Evolutionary conservation across 2,329 filamentous ascomycete species (phyloP), one percentile per base, ranked within the genome.

Genomic region (Exutisphaerella laricina): DNA sequence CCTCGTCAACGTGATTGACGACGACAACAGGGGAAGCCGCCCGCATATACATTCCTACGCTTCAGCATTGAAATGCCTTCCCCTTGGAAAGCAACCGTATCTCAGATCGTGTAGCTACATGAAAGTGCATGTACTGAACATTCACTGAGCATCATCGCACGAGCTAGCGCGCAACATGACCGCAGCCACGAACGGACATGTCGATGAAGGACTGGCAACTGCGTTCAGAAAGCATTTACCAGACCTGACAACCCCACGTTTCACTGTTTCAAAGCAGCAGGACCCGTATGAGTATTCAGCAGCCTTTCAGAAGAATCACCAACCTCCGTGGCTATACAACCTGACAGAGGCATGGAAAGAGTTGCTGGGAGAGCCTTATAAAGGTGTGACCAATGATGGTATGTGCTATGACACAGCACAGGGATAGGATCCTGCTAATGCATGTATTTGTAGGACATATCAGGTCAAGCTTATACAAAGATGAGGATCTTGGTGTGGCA

Each of bases 381-480:
- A 76, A 56, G 84, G 84, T 17, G 69, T 88, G 14, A 87, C 84
- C 0, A 78, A 64, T 8, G 80, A 88, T 50, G 84, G 83, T 73
- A 64, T 20, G 64, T 51, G n/a, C n/a, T n/a, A n/a, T n/a, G n/a
- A n/a, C n/a, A n/a, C n/a, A n/a, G n/a, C n/a, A n/a, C n/a, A n/a
- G n/a, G n/a, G n/a, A n/a, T n/a, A n/a, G n/a, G n/a, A n/a, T n/a
- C n/a, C n/a, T n/a, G n/a, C n/a, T n/a, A n/a, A n/a, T n/a, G n/a
- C n/a, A n/a, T n/a, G n/a, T n/a, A n/a, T n/a, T n/a, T n/a, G n/a
- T n/a, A n/a, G n/a, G n/a, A n/a, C n/a, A 31, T 31, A 42, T 58
- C 3, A 35, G 46, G 14, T 30, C 52, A 13, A 53, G 22, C 20
- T 38, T 54, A 3, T 64, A 58, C 46, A 29, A 48, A 30, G 57